Evolutionary conservation across 768 basidiomycete species (phyloP).

Genomic region (Obba rivulosa): DNA sequence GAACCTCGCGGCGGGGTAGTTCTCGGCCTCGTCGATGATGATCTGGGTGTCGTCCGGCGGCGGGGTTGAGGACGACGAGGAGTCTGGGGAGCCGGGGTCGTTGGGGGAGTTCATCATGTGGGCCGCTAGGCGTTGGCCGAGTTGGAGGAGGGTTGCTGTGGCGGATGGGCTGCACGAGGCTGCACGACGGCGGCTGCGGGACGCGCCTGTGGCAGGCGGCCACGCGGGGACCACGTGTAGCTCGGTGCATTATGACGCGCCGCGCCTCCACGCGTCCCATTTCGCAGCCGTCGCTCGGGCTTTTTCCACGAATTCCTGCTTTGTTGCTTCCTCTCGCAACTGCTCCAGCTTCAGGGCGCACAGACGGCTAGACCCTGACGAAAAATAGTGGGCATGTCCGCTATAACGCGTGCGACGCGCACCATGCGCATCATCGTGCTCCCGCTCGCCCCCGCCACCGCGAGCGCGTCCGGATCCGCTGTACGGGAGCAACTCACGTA

Average conservation of each 20-base stretch:
- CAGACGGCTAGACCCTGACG: too few species aligned
- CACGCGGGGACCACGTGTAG: background rate
- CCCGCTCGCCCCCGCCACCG: conserved; percentile 29
- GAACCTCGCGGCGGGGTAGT: background rate
- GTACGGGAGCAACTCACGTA: conserved; percentile 29
- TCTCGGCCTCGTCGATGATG: conserved; percentile 2
- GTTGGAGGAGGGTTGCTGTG: background rate
- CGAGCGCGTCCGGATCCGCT: conserved; percentile 5
- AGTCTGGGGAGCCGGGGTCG: conserved; percentile 16
- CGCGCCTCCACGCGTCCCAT: too few species aligned
- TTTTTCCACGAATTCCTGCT: too few species aligned
- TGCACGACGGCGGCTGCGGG: too few species aligned
- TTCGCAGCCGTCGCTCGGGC: too few species aligned
- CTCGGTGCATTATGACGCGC: too few species aligned
- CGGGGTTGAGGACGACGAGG: conserved; percentile 18
- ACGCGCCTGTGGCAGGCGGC: too few species aligned
- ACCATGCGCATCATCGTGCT: conserved; percentile 43
- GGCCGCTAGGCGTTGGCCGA: too few species aligned
- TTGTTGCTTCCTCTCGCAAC: too few species aligned
- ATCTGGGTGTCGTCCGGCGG: background rate
- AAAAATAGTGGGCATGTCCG: too few species aligned
- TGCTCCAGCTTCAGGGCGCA: too few species aligned
- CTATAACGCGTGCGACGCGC: conserved; percentile 6
- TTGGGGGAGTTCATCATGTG: conserved; percentile 17
- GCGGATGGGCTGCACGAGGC: too few species aligned